A percentile compares a stretch with the other conserved stretches of the same genome.
phyloP scores from a whole-genome alignment of 805 yeast species.

The Ogataea pilisensis region DNA sequence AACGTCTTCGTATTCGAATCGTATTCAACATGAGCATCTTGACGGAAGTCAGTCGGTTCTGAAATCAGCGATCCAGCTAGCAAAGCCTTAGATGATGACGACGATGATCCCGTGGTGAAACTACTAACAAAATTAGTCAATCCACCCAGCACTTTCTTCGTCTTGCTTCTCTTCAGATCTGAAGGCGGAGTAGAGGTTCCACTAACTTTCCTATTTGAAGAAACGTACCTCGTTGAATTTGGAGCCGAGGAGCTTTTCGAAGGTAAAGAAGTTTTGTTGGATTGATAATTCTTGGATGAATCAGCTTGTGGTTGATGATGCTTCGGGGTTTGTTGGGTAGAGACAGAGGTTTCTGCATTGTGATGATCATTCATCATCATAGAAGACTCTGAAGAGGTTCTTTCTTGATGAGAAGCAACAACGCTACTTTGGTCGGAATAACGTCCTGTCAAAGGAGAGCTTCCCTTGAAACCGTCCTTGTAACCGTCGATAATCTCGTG shows the following conservation, averaged over 20 bases:
- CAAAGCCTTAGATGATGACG: slow-evolving; percentile 21
- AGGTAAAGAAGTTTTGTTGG: not conserved
- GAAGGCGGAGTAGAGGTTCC: slow-evolving; percentile 11
- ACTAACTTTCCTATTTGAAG: slow-evolving; percentile 13
- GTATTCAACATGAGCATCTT: slow-evolving; percentile 89
- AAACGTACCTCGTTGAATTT: slow-evolving; percentile 8
- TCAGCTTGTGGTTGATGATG: not conserved
- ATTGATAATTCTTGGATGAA: not conserved
- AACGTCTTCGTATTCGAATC: slow-evolving; percentile 81
- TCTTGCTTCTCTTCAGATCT: slow-evolving; percentile 34
- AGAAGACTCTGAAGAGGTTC: not conserved
- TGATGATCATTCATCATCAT: no score
- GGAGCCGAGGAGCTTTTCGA: slow-evolving; percentile 2
- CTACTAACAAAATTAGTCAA: slow-evolving; percentile 40
- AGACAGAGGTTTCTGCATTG: no score
- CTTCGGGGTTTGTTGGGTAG: no score
- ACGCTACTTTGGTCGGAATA: not conserved
- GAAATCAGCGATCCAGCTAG: slow-evolving; percentile 52
- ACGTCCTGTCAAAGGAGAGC: not conserved
- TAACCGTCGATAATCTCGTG: slow-evolving; percentile 17
- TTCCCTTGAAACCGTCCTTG: slow-evolving; percentile 11
- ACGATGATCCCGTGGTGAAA: slow-evolving; percentile 9
- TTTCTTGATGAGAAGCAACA: not conserved
- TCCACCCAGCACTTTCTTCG: slow-evolving; percentile 55
- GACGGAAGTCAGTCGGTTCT: slow-evolving; percentile 88